Evolutionary conservation across 2,329 filamentous ascomycete species (phyloP), one percentile per base, ranked within the genome.

Genomic region (Ramularia endophylla): DNA sequence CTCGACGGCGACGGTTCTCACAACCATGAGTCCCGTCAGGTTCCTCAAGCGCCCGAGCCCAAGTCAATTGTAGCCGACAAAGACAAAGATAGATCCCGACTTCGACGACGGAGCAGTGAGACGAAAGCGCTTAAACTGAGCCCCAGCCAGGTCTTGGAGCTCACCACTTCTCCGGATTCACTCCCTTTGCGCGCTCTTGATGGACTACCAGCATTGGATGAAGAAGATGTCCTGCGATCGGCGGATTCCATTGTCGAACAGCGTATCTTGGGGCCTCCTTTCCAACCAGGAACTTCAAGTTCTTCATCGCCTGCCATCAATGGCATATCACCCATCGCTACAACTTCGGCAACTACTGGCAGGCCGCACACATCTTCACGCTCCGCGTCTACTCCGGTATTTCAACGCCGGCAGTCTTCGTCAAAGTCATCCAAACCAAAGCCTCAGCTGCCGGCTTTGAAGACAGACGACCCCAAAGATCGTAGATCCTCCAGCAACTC

Each of bases 391-490:
- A 39, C 32, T 11, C 44, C 47, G 16, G 18, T 41, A 6, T 27
- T 35, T 3, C 48, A 50, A n/a, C 32, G 44, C 11, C 41, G 37
- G 22, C 40, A 43, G 8, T 49, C 44, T 13, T 47, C 50, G 4
- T 43, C 41, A 18, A 48, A 40, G 18, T 19, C 30, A 3, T 35
- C 44, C 3, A 50, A 44, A 28, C 15, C 31, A 8, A 53, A 48
- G 36, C 46, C 42, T 4, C 38, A 44, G 40, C 40, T 51, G 5
- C 28, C 48, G 9, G 44, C 47, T n/a, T 43, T 50, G 8, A 43
- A 30, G n/a, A 55, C 43, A 13, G 60, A 60, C 8, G 56, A 59
- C 11, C 51, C 56, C 17, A 58, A 57, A 47, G 51, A 53, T 29
- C 54, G 51, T 30, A 60, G 50, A 8, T 53, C 51, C 2, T 6